These are phyloP conservation scores for Euphrasia arctica DNA, from an alignment of 305 asterid species.

Conservation along the genomic window DNA sequence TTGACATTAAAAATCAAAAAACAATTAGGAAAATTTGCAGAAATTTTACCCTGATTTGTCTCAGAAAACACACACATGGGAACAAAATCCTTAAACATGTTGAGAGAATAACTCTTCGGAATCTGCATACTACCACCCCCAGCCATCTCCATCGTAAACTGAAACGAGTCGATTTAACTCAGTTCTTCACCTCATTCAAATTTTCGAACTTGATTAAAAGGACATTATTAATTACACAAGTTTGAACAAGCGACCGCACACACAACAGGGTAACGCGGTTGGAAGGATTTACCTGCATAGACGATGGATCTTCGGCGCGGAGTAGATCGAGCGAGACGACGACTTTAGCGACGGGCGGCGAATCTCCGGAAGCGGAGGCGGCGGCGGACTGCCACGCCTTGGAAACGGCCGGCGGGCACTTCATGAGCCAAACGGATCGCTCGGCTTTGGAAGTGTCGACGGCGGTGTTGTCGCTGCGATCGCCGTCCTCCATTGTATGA, in stretches of 20 bases:
- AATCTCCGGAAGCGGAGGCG: constrained; percentile 39
- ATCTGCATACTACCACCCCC: constrained; percentile 45
- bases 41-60: constrained; percentile 55
- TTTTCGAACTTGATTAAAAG: constrained; percentile 7
- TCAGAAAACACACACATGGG: constrained; percentile 84
- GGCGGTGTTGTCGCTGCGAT: background rate
- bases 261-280: background rate
- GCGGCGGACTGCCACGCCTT: constrained; percentile 73
- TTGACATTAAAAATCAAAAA: background rate
- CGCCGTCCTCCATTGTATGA: background rate
- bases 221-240: background rate
- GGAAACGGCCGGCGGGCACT: constrained; percentile 81
- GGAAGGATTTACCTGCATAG: constrained; percentile 36
- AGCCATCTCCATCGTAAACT: constrained; percentile 93
- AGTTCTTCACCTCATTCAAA: constrained; percentile 13
- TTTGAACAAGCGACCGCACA: background rate
- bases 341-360: constrained; percentile 69
- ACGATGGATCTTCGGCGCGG: constrained; percentile 42
- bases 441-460: constrained; percentile 31
- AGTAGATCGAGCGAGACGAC: constrained; percentile 83
- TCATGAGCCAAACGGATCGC: constrained; percentile 88
- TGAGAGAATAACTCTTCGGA: constrained; percentile 78
- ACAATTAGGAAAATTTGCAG: background rate
- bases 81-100: constrained; percentile 80
- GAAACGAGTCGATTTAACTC: constrained; percentile 20